Conservation (phyloP, 2,329 filamentous ascomycete species). For the Elsinoe batatas region DNA sequence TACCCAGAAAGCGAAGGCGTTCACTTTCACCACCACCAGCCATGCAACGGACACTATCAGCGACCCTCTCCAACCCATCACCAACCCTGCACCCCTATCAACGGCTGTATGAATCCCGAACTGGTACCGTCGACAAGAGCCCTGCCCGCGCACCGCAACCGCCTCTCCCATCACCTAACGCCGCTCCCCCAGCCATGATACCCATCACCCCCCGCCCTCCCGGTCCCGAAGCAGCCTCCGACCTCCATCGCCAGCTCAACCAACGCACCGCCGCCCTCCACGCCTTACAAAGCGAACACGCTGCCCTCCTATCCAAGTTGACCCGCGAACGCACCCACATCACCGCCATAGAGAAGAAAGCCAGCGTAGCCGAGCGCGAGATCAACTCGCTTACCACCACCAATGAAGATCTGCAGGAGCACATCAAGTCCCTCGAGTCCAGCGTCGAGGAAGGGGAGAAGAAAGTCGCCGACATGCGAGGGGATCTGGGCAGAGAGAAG, state of each 20-base stretch:
- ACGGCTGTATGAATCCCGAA: not conserved
- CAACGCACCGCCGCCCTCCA: slow-evolving; percentile 44
- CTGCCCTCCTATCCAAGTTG: slow-evolving; percentile 42
- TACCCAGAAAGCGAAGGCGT: not conserved
- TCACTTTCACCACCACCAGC: not conserved
- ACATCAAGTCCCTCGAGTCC: slow-evolving; percentile 38
- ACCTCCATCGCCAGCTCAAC: slow-evolving; percentile 46
- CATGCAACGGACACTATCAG: not conserved
- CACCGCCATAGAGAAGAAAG: slow-evolving; percentile 41
- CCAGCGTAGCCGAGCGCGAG: slow-evolving; percentile 41
- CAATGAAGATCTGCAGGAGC: slow-evolving; percentile 39
- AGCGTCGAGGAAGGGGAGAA: slow-evolving; percentile 41
- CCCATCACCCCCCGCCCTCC: not conserved
- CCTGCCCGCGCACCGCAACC: slow-evolving; percentile 16
- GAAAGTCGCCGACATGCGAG: slow-evolving; percentile 39
- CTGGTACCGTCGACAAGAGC: slow-evolving; percentile 15
- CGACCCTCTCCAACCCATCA: not conserved
- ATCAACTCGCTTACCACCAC: slow-evolving; percentile 44
- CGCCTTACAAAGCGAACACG: slow-evolving; percentile 46
- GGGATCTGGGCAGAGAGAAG: slow-evolving; percentile 34
- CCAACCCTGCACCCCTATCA: not conserved
- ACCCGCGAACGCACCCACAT: slow-evolving; percentile 42
- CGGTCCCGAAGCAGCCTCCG: slow-evolving; percentile 33
- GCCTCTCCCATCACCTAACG: slow-evolving; percentile 13
- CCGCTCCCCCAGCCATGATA: not conserved